Percentiles rank a stretch among this genome's conserved stretches.
phyloP scores from a whole-genome alignment of 2,329 filamentous ascomycete species.

The Pleoardoris graminearum region DNA sequence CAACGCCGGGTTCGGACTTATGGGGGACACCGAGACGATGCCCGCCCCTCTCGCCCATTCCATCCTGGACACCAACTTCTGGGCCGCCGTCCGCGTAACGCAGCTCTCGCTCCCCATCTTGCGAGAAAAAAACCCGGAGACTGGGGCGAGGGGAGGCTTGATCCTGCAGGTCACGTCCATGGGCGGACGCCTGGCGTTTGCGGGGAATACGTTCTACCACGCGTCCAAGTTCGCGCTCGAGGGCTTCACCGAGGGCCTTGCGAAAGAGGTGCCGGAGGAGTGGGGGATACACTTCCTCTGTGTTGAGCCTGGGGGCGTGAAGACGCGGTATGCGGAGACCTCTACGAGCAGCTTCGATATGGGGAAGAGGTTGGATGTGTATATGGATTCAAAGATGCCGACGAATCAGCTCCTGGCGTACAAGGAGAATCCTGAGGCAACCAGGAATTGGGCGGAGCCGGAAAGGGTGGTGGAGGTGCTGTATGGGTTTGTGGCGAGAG shows the following conservation, averaged over 20 bases:
- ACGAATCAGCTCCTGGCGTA: conserved; percentile 37
- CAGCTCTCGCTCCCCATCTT: conserved; percentile 46
- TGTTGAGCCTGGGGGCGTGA: conserved; percentile 49
- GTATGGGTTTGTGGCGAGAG: conserved; percentile 37
- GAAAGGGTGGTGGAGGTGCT: conserved; percentile 45
- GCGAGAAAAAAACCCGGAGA: conserved; percentile 39
- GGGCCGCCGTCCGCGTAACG: conserved; percentile 48
- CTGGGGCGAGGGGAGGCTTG: conserved; percentile 18
- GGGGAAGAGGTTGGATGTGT: conserved; percentile 19
- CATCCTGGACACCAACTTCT: conserved; percentile 52
- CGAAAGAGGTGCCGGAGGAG: conserved; percentile 47
- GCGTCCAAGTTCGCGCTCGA: conserved; percentile 34
- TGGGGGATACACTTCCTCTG: conserved; percentile 46
- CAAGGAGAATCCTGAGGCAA: conserved; percentile 26
- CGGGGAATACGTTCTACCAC: conserved; percentile 29
- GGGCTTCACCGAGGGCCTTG: conserved; percentile 53
- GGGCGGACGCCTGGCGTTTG: conserved; percentile 25
- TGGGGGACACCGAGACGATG: conserved; percentile 39
- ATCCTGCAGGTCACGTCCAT: conserved; percentile 17
- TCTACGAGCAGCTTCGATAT: conserved; percentile 21
- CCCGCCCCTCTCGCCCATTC: conserved; percentile 38
- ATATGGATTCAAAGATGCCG: conserved; percentile 20
- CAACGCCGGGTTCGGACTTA: conserved; percentile 51
- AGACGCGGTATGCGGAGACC: conserved; percentile 49
- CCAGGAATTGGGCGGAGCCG: conserved; percentile 39